Percentiles rank a stretch among this genome's conserved stretches.
Evolutionary conservation across 768 basidiomycete genomes (phyloP).

Genomic region (Pulveroboletus frians): DNA sequence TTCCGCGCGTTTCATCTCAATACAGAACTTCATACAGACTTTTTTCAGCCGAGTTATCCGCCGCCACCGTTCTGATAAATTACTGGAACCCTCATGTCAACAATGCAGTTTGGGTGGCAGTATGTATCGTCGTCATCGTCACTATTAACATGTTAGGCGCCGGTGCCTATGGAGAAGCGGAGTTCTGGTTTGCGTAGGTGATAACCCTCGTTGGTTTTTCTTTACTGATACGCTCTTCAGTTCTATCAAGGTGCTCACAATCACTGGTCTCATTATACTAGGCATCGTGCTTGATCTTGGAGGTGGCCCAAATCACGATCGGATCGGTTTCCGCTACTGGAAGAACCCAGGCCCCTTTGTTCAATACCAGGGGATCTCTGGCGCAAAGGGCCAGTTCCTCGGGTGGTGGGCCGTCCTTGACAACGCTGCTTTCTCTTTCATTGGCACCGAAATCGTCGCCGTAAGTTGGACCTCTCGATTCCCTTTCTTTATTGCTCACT

Average conservation of each 20-base stretch:
- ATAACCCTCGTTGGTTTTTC: neutral
- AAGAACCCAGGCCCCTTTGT: slow-evolving; percentile 84
- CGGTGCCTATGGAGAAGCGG: slow-evolving; percentile 77
- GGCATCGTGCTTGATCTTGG: slow-evolving; percentile 79
- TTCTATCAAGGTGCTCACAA: slow-evolving; percentile 87
- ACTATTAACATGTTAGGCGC: slow-evolving; percentile 73
- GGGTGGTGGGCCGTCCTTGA: slow-evolving; percentile 68
- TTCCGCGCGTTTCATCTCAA: neutral
- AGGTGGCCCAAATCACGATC: slow-evolving; percentile 78
- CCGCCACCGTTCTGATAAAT: slow-evolving; percentile 66
- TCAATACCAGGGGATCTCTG: slow-evolving; percentile 59
- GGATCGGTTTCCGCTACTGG: slow-evolving; percentile 64
- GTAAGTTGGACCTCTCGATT: slow-evolving; percentile 38
- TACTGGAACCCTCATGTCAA: slow-evolving; percentile 59
- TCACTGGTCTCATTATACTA: slow-evolving; percentile 65
- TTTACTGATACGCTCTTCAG: slow-evolving; percentile 17
- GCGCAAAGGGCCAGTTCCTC: slow-evolving; percentile 72
- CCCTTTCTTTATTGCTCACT: slow-evolving; percentile 1
- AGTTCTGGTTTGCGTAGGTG: slow-evolving; percentile 74
- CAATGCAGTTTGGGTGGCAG: slow-evolving; percentile 74
- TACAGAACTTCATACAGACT: neutral
- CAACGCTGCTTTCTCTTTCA: slow-evolving; percentile 89
- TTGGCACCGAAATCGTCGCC: slow-evolving; percentile 92
- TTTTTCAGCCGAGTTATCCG: slow-evolving; percentile 28
- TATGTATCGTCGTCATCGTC: slow-evolving; percentile 72